These are phyloP conservation scores for Cladophialophora psammophila DNA, from an alignment of 2,329 filamentous ascomycete genomes.

Conservation along the genomic window DNA sequence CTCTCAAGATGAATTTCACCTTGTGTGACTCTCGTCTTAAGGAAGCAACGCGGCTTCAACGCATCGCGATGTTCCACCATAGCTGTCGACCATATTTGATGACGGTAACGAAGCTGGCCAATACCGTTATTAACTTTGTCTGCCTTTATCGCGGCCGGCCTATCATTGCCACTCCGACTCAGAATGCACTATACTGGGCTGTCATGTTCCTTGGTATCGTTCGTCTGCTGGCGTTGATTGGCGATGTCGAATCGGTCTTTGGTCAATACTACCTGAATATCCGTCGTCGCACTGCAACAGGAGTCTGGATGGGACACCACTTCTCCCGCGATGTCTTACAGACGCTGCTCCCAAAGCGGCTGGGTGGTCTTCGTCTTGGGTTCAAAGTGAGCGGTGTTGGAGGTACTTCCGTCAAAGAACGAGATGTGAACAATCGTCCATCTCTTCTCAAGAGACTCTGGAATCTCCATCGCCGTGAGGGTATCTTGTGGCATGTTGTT, in stretches of 20 bases:
- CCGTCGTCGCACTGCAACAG: constrained; percentile 31
- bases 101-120: constrained; percentile 29
- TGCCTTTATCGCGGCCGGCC: constrained; percentile 19
- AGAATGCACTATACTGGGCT: constrained; percentile 14
- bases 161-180: constrained; percentile 28
- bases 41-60: constrained; percentile 27
- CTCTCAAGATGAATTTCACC: constrained; percentile 26
- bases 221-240: constrained; percentile 7
- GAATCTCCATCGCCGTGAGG: constrained; percentile 29
- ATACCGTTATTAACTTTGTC: constrained; percentile 19
- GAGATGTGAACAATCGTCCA: constrained; percentile 23
- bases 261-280: constrained; percentile 11
- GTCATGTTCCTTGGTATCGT: constrained; percentile 18
- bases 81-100: constrained; percentile 32
- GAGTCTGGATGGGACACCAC: constrained; percentile 35
- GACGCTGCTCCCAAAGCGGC: constrained; percentile 22
- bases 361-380: constrained; percentile 26
- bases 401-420: constrained; percentile 28
- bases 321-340: constrained; percentile 34
- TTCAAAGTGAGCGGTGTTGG: constrained; percentile 34
- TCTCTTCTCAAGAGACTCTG: constrained; percentile 20
- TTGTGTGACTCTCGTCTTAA: constrained; percentile 19
- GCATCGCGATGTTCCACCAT: constrained; percentile 35
- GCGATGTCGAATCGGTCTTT: constrained; percentile 12
- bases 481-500: constrained; percentile 26